Conservation (phyloP, 768 basidiomycete genomes). For the Hericium alpestre region DNA sequence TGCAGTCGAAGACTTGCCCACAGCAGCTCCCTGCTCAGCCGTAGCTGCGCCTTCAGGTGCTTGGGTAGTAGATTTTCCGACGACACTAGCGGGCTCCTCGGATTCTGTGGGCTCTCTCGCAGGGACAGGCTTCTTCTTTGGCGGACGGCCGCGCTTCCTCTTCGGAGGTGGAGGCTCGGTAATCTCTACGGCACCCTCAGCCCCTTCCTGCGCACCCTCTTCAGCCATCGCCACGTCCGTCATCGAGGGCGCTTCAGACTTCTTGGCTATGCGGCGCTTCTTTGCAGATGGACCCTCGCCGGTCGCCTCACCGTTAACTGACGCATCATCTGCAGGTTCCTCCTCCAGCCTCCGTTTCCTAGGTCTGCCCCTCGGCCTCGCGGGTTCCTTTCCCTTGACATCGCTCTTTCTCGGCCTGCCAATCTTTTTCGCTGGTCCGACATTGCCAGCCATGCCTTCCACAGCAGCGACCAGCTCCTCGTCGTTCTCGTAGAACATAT, state of each 20-base stretch:
- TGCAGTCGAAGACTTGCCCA: too few species aligned
- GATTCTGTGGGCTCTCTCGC: constrained; percentile 4
- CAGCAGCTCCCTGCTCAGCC: background rate
- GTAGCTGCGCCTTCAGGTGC: background rate
- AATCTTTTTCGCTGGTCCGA: constrained; percentile 2
- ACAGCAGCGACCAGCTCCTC: constrained; percentile 34
- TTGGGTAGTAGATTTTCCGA: background rate
- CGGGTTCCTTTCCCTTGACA: constrained; percentile 14
- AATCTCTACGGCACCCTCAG: background rate
- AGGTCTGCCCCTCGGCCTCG: constrained; percentile 8
- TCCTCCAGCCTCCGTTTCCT: constrained; percentile 26
- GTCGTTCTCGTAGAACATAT: constrained; percentile 45
- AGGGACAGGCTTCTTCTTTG: constrained; percentile 13
- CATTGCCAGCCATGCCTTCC: constrained; percentile 33
- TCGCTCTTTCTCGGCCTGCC: background rate
- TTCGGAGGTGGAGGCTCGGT: constrained; percentile 2
- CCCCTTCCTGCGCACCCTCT: background rate
- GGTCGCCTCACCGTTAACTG: background rate
- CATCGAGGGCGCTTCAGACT: background rate
- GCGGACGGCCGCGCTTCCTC: constrained; percentile 30
- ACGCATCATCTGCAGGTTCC: constrained; percentile 3
- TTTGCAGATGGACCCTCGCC: constrained; percentile 16
- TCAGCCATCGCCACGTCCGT: background rate
- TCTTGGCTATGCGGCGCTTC: constrained; percentile 27
- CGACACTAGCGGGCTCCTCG: constrained; percentile 10